phyloP scores from a whole-genome alignment of 345 rosid species.

The Heritiera littoralis region DNA sequence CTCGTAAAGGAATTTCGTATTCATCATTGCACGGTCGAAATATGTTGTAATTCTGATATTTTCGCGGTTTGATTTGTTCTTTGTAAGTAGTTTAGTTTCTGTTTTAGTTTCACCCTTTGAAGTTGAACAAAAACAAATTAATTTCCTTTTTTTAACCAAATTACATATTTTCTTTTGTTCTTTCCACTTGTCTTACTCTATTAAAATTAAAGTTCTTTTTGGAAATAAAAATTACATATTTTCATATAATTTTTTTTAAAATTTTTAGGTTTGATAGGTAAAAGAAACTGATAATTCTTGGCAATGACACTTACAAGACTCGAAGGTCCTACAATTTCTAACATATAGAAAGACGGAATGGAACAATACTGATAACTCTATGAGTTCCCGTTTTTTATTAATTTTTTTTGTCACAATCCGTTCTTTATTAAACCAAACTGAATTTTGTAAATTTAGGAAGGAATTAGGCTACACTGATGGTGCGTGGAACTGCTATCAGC shows the following conservation, averaged over 20 bases:
- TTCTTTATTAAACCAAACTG: slow-evolving; percentile 7
- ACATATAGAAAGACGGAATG: slow-evolving; percentile 29
- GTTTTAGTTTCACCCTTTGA: not conserved
- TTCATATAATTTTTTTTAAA: not conserved
- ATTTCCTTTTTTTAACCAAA: not conserved
- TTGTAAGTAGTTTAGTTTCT: too few species aligned
- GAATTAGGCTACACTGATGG: slow-evolving; percentile 27
- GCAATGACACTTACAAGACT: slow-evolving; percentile 46
- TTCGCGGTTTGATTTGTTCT: not conserved
- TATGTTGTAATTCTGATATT: not conserved
- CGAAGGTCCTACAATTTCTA: slow-evolving; percentile 32
- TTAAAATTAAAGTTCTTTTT: not conserved
- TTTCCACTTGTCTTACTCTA: not conserved
- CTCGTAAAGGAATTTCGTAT: not conserved
- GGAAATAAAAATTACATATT: not conserved
- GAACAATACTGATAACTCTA: slow-evolving; percentile 19
- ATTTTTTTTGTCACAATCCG: not conserved
- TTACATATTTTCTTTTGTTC: not conserved
- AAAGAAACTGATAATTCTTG: not conserved
- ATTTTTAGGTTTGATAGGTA: not conserved
- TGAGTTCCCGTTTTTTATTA: slow-evolving; percentile 22
- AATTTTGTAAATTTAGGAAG: slow-evolving; percentile 23
- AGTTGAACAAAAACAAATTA: not conserved
- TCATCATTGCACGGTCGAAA: not conserved
- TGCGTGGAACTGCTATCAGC: slow-evolving; percentile 23